Evolutionary conservation across 805 yeast species (phyloP).

Genomic region (Candida rishiriensis): DNA sequence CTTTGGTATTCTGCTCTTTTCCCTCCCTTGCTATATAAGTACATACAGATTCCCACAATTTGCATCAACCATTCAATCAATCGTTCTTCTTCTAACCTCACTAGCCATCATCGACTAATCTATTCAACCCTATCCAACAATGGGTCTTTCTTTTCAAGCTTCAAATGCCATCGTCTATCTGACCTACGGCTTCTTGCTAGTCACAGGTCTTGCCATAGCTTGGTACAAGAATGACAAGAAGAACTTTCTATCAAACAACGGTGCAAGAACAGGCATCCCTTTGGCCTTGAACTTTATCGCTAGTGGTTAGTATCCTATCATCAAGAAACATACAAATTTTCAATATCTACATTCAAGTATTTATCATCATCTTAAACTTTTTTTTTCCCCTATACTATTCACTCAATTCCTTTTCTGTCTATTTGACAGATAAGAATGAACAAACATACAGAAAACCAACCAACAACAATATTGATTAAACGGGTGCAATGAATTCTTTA

Average conservation of each 20-base stretch:
- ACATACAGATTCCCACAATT: too few species aligned
- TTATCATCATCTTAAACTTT: not conserved
- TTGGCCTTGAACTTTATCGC: constrained; percentile 87
- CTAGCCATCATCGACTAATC: not conserved
- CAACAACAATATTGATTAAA: constrained; percentile 29
- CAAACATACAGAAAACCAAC: not conserved
- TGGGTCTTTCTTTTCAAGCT: constrained; percentile 39
- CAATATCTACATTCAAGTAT: constrained; percentile 7
- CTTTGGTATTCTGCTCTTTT: not conserved
- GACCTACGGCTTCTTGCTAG: constrained; percentile 51
- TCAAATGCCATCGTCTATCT: constrained; percentile 62
- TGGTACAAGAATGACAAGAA: constrained; percentile 46
- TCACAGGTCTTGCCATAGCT: constrained; percentile 56
- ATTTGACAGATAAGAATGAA: too few species aligned
- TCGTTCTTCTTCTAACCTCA: too few species aligned
- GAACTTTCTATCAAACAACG: constrained; percentile 70
- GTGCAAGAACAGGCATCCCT: constrained; percentile 76
- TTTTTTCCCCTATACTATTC: not conserved
- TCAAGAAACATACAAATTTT: constrained; percentile 2
- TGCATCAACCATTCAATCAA: not conserved
- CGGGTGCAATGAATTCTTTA: constrained; percentile 39
- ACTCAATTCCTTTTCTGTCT: not conserved
- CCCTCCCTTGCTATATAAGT: too few species aligned
- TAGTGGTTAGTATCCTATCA: constrained; percentile 57
- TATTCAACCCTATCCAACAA: too few species aligned